Evolutionary conservation across 768 basidiomycete genomes (phyloP).

Genomic region (Xanthoconium stramineum): DNA sequence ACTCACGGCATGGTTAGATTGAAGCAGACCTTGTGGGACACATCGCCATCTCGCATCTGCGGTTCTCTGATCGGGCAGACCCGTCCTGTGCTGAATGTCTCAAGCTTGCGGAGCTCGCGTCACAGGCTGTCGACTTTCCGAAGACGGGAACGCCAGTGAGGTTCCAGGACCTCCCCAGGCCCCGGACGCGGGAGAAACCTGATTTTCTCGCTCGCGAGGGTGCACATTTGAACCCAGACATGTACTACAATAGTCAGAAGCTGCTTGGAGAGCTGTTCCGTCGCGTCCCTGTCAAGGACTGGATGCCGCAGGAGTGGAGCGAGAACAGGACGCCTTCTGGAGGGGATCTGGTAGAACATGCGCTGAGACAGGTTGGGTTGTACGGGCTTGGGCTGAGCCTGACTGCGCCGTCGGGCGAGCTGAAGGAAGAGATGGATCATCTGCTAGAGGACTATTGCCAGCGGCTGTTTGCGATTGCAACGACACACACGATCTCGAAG

Average conservation of each 20-base stretch:
- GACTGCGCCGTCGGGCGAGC: slow-evolving; percentile 19
- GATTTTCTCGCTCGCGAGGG: slow-evolving; percentile 46
- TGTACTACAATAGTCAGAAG: slow-evolving; percentile 41
- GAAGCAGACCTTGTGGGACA: slow-evolving; percentile 39
- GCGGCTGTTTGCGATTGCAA: slow-evolving; percentile 34
- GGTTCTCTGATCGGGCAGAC: slow-evolving; percentile 40
- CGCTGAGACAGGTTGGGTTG: slow-evolving; percentile 25
- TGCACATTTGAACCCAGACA: slow-evolving; percentile 18
- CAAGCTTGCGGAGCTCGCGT: slow-evolving; percentile 41
- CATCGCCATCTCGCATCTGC: slow-evolving; percentile 42
- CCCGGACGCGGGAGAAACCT: slow-evolving; percentile 28
- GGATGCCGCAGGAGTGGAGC: slow-evolving; percentile 26
- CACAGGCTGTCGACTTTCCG: slow-evolving; percentile 47
- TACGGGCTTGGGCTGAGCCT: slow-evolving; percentile 34
- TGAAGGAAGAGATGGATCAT: slow-evolving; percentile 37
- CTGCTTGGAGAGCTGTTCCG: slow-evolving; percentile 45
- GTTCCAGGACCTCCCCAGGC: slow-evolving; percentile 33
- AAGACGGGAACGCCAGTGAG: slow-evolving; percentile 44
- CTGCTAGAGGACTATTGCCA: slow-evolving; percentile 36
- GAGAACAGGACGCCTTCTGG: slow-evolving; percentile 21
- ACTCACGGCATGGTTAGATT: slow-evolving; percentile 21
- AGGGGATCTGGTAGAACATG: slow-evolving; percentile 24
- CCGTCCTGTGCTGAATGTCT: slow-evolving; percentile 37
- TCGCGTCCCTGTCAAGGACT: slow-evolving; percentile 37
- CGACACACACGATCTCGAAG: slow-evolving; percentile 36